These are phyloP conservation scores for Camelina sativa DNA, from an alignment of 345 rosid genomes.

Conservation along the genomic window DNA sequence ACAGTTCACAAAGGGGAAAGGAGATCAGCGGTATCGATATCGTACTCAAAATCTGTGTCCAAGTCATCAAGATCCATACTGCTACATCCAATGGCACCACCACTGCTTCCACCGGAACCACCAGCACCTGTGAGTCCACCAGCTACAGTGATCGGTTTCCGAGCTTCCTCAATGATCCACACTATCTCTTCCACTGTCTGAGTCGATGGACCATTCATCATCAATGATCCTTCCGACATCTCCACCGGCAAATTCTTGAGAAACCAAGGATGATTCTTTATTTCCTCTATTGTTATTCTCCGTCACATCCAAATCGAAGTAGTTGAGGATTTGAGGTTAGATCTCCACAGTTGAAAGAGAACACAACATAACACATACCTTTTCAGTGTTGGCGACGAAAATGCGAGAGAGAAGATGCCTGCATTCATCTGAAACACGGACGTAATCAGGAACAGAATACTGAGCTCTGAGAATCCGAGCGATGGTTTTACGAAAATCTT, in stretches of 20 bases:
- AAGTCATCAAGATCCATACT: conserved; percentile 71
- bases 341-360: background rate
- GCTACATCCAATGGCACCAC: conserved; percentile 50
- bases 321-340: no score
- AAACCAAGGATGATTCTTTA: conserved; percentile 69
- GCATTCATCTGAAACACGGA: conserved; percentile 63
- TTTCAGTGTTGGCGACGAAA: conserved; percentile 63
- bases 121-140: conserved; percentile 34
- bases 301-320: background rate
- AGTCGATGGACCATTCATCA: conserved; percentile 57
- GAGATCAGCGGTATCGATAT: conserved; percentile 63
- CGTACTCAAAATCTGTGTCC: conserved; percentile 46
- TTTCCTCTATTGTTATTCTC: conserved; percentile 49
- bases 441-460: conserved; percentile 66
- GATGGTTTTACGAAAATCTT: conserved; percentile 58
- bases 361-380: conserved; percentile 36
- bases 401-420: conserved; percentile 63
- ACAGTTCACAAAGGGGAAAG: conserved; percentile 52
- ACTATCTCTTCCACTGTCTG: conserved; percentile 65
- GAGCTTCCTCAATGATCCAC: conserved; percentile 61
- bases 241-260: conserved; percentile 68
- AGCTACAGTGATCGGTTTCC: conserved; percentile 45
- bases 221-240: conserved; percentile 60
- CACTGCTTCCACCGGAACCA: conserved; percentile 52
- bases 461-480: conserved; percentile 54